A percentile compares a stretch with the other conserved stretches of the same genome.
phyloP scores from a whole-genome alignment of 73 alveolate genomes.

The Uronychia binucleata region DNA sequence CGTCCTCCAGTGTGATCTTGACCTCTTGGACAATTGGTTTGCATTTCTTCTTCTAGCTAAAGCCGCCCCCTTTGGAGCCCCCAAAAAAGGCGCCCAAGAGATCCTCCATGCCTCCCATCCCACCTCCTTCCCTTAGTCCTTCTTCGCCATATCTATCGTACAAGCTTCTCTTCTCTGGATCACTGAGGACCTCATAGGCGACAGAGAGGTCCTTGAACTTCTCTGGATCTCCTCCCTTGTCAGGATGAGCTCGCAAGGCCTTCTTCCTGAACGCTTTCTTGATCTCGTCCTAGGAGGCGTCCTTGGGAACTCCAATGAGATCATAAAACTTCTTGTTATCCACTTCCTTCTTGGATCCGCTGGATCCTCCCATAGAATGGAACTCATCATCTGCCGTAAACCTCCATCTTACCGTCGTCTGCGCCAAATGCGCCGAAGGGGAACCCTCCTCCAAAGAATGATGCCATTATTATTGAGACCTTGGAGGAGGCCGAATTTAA shows the following conservation, averaged over 20 bases:
- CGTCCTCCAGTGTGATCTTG: slow-evolving; percentile 81
- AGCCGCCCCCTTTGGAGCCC: slow-evolving; percentile 49
- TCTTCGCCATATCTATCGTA: slow-evolving; percentile 88
- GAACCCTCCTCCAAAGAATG: slow-evolving; percentile 67
- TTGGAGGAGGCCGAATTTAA: neutral
- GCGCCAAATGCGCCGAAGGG: slow-evolving; percentile 20
- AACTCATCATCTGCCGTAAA: no score
- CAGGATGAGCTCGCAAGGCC: slow-evolving; percentile 68
- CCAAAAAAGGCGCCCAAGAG: slow-evolving; percentile 60
- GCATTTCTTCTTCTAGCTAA: slow-evolving; percentile 37
- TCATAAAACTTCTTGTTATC: slow-evolving; percentile 65
- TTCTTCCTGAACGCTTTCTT: slow-evolving; percentile 70
- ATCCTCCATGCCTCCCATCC: slow-evolving; percentile 42
- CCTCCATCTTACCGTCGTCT: neutral
- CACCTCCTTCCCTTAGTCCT: slow-evolving; percentile 77
- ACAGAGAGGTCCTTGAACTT: slow-evolving; percentile 64
- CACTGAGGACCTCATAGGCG: slow-evolving; percentile 79
- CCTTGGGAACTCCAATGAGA: slow-evolving; percentile 67
- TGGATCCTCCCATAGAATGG: no score
- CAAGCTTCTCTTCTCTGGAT: slow-evolving; percentile 78
- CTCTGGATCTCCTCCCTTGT: slow-evolving; percentile 78
- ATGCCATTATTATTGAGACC: neutral
- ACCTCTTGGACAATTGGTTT: slow-evolving; percentile 63
- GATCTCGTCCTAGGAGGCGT: slow-evolving; percentile 57
- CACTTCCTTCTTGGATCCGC: slow-evolving; percentile 61